Evolutionary conservation across 169 alveolate genomes (phyloP), one percentile per base, ranked within the genome.

Genomic region (Plasmodium relictum): DNA sequence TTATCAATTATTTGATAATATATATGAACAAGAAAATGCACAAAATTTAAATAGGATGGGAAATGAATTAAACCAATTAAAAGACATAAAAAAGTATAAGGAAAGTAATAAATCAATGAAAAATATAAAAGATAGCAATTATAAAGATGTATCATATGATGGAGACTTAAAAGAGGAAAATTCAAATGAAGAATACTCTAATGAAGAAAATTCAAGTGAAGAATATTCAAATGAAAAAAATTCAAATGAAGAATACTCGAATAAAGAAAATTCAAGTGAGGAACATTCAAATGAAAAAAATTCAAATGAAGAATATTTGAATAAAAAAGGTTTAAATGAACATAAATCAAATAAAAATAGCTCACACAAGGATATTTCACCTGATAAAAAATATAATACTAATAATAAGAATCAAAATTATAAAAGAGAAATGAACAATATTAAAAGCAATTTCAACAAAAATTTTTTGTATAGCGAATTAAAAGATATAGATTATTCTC

Each of bases 401-500:
- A 48, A 48, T 3, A 3, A 31, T 31, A 31, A 59, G 14, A 24
- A 2, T 10, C 8, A 16, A 20, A 8, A 16, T 16, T 14, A 39
- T 3, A n/a, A 7, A 8, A 16, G 7, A 2, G 24, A 72, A 52
- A 54, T 1, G 70, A 37, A 71, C 7, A 16, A 71, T 22, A n/a
- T 14, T 14, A 37, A 72, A 52, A 54, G 16, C n/a, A 72, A 52
- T 52, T 8, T 54, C 14, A 72, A 54, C 12, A 54, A 22, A 1
- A 37, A 14, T 18, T 52, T 50, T 37, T 18, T 52, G 20, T 12
- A 78, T 41, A 52, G 56, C 20, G 37, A 80, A 8, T 62, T 85
- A 1, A 89, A 88, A 12, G 20, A 71, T 6, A 65, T 93, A 92
- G 94, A 94, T 50, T 95, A 95, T 86, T 92, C 73, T 16, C 88